These are phyloP conservation scores for Goffeauzyma gilvescens DNA, from an alignment of 768 basidiomycete genomes.

Conservation along the genomic window DNA sequence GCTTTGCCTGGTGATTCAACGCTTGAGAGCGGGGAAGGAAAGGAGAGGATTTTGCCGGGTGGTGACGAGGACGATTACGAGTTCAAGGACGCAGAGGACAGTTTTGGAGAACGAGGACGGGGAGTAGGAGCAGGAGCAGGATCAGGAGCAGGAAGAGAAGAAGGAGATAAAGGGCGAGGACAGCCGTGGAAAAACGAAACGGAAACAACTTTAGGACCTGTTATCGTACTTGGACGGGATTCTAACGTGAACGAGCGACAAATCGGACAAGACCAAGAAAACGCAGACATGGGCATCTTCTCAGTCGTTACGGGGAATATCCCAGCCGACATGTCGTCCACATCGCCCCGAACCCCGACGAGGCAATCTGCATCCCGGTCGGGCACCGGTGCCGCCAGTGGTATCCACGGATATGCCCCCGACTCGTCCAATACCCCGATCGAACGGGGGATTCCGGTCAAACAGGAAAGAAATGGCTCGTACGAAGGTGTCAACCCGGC, in stretches of 20 bases:
- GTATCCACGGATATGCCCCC: neutral
- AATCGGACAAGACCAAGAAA: no score
- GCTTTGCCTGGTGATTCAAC: neutral
- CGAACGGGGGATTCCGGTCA: constrained; percentile 1
- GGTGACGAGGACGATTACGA: no score
- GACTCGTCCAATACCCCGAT: neutral
- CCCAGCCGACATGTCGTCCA: constrained; percentile 1
- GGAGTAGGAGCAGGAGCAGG: neutral
- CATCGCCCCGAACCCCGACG: neutral
- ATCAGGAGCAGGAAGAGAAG: neutral
- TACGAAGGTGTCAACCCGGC: constrained; percentile 6
- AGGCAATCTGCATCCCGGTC: neutral
- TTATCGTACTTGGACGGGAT: neutral
- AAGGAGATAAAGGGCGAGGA: neutral
- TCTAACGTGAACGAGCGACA: neutral
- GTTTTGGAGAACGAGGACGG: neutral
- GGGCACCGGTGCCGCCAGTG: neutral
- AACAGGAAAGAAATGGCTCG: neutral
- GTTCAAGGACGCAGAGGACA: constrained; percentile 1
- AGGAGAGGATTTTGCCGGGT: no score
- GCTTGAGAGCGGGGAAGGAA: neutral
- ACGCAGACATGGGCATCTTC: constrained; percentile 6
- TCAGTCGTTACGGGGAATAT: constrained; percentile 7
- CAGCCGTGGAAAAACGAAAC: neutral
- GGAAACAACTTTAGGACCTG: neutral